Evolutionary conservation across 768 basidiomycete genomes (phyloP).

Genomic region (Pulveroboletus ravenelii): DNA sequence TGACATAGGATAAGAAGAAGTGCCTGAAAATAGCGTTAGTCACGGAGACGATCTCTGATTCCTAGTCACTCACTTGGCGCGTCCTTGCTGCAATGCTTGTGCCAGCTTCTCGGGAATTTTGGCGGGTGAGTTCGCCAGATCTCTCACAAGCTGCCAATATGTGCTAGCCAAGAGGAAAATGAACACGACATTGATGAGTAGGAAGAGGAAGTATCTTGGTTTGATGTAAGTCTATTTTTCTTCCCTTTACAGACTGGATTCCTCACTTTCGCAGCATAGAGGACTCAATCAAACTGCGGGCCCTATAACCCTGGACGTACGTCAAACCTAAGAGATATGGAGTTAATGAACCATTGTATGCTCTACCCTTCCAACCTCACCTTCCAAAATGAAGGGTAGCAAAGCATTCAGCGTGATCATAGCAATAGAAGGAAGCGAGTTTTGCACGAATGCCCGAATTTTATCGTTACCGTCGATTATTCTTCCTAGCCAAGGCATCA

Average conservation of each 20-base stretch:
- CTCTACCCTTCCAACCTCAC: slow-evolving; percentile 33
- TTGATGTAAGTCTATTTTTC: slow-evolving; percentile 6
- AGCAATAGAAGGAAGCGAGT: slow-evolving; percentile 86
- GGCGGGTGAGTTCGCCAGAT: slow-evolving; percentile 88
- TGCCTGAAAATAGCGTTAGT: slow-evolving; percentile 40
- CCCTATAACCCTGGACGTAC: slow-evolving; percentile 86
- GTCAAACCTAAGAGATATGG: slow-evolving; percentile 50
- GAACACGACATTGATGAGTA: slow-evolving; percentile 89
- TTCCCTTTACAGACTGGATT: neutral
- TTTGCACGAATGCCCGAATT: slow-evolving; percentile 86
- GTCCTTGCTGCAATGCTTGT: slow-evolving; percentile 70
- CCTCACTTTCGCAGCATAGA: slow-evolving; percentile 86
- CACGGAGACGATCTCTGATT: slow-evolving; percentile 6
- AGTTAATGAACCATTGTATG: neutral
- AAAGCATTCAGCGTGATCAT: slow-evolving; percentile 87
- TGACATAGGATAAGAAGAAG: slow-evolving; percentile 82
- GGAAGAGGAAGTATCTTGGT: slow-evolving; percentile 85
- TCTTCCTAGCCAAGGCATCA: slow-evolving; percentile 81
- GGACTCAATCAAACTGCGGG: slow-evolving; percentile 91
- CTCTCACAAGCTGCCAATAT: slow-evolving; percentile 86
- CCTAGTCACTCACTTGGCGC: slow-evolving; percentile 48
- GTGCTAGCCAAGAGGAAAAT: slow-evolving; percentile 91
- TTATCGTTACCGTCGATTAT: slow-evolving; percentile 79
- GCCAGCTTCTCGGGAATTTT: slow-evolving; percentile 95
- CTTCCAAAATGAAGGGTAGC: slow-evolving; percentile 86